These are phyloP conservation scores for Xylaria sp. DNA, from an alignment of 495 filamentous ascomycete genomes.

Conservation along the genomic window DNA sequence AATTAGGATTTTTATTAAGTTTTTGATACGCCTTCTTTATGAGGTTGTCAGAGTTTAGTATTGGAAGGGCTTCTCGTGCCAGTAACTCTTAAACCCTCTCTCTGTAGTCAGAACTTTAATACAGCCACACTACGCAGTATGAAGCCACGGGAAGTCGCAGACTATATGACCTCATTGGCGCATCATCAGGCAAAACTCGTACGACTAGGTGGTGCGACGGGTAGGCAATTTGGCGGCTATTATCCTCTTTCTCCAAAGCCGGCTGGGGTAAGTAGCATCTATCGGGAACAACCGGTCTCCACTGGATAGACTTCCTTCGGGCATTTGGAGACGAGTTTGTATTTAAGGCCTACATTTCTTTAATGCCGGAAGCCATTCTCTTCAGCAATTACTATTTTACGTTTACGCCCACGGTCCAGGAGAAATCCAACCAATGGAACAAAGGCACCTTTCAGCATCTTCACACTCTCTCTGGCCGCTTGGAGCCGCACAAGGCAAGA, in stretches of 20 bases:
- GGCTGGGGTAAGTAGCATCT: constrained; percentile 23
- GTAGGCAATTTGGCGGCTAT: constrained; percentile 18
- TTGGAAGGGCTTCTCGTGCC: background rate
- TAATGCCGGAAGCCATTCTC: background rate
- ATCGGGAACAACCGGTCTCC: constrained; percentile 25
- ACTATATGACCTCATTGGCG: background rate
- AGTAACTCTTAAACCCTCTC: too few species aligned
- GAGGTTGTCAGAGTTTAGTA: background rate
- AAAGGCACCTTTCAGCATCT: background rate
- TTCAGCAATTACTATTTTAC: background rate
- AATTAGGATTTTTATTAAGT: too few species aligned
- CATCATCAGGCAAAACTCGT: background rate
- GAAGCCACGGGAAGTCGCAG: background rate
- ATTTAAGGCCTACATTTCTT: background rate
- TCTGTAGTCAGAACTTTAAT: background rate
- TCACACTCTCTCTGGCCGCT: background rate
- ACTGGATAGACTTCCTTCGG: background rate
- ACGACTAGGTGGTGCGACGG: constrained; percentile 20
- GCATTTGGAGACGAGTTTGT: constrained; percentile 11
- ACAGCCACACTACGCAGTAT: background rate
- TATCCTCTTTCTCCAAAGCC: background rate
- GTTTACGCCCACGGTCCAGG: background rate
- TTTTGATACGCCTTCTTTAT: background rate
- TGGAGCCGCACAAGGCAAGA: background rate
- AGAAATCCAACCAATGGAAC: background rate